A percentile compares a stretch with the other conserved stretches of the same genome.
phyloP scores from a whole-genome alignment of 441 rosid species.

The Gossypium trilobum region DNA sequence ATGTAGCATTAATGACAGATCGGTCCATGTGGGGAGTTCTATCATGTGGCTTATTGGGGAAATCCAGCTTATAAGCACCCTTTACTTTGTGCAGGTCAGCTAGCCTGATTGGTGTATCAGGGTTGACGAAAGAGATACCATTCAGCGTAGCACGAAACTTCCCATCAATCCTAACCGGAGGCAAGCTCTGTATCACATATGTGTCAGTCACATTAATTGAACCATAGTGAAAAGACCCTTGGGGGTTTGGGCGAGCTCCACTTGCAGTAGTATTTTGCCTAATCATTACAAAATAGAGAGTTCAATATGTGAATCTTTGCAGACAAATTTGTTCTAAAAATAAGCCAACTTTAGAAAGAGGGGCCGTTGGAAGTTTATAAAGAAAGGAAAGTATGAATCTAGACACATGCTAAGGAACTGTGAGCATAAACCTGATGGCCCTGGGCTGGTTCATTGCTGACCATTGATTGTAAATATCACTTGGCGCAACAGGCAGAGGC shows the following conservation, averaged over 20 bases:
- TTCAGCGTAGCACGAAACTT: slow-evolving; percentile 56
- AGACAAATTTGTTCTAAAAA: background rate
- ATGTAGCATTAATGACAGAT: slow-evolving; percentile 76
- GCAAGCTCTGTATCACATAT: background rate
- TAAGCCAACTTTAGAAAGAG: background rate
- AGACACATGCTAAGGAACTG: background rate
- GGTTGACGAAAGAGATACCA: slow-evolving; percentile 71
- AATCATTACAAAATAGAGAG: slow-evolving; percentile 12
- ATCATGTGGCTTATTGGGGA: slow-evolving; percentile 54
- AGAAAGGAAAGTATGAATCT: slow-evolving; percentile 1
- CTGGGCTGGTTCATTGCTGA: slow-evolving; percentile 75
- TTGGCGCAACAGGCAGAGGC: slow-evolving; percentile 63
- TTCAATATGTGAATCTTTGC: slow-evolving; percentile 4
- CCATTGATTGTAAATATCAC: slow-evolving; percentile 62
- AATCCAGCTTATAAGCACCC: slow-evolving; percentile 80
- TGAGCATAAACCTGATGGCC: slow-evolving; percentile 54
- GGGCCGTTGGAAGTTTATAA: background rate
- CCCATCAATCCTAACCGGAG: slow-evolving; percentile 36
- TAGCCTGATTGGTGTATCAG: slow-evolving; percentile 63
- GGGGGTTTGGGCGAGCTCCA: slow-evolving; percentile 96
- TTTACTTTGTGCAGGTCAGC: slow-evolving; percentile 59
- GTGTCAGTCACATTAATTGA: slow-evolving; percentile 56
- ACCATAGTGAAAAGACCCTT: slow-evolving; percentile 88
- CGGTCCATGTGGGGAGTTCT: slow-evolving; percentile 47
- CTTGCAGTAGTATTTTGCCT: slow-evolving; percentile 82